Percentiles rank a stretch among this genome's conserved stretches.
These are phyloP conservation scores for Boletus sp. DNA, from an alignment of 768 basidiomycete species.

Conservation along the genomic window DNA sequence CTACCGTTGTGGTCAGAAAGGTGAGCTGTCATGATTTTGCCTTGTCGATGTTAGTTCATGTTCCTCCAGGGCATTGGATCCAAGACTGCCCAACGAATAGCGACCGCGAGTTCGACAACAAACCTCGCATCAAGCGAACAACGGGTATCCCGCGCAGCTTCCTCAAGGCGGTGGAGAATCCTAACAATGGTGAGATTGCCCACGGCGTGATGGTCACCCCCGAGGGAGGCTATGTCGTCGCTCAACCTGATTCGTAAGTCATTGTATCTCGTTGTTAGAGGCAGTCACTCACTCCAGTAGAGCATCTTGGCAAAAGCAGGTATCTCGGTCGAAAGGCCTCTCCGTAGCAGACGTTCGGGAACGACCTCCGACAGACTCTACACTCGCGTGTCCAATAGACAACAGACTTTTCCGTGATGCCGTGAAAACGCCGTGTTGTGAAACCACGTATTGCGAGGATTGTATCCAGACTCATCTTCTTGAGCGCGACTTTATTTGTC, in stretches of 20 bases:
- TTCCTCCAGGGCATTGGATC: slow-evolving; percentile 89
- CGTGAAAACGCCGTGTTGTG: slow-evolving; percentile 94
- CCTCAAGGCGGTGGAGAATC: slow-evolving; percentile 92
- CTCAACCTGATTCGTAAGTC: slow-evolving; percentile 91
- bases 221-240: slow-evolving; percentile 96
- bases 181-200: slow-evolving; percentile 62
- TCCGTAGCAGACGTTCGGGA: slow-evolving; percentile 90
- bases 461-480: slow-evolving; percentile 93
- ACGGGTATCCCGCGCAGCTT: slow-evolving; percentile 98
- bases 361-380: slow-evolving; percentile 69
- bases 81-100: slow-evolving; percentile 98
- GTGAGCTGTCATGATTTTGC: slow-evolving; percentile 37
- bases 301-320: slow-evolving; percentile 93
- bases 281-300: slow-evolving; percentile 39
- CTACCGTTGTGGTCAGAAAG: slow-evolving; percentile 98
- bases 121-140: slow-evolving; percentile 94
- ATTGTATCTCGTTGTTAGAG: neutral
- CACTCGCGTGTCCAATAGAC: slow-evolving; percentile 87
- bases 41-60: slow-evolving; percentile 1
- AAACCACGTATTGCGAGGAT: slow-evolving; percentile 90
- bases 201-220: slow-evolving; percentile 98
- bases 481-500: slow-evolving; percentile 94
- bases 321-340: slow-evolving; percentile 71
- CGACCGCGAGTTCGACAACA: slow-evolving; percentile 90
- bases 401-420: slow-evolving; percentile 91